Evolutionary conservation across 2,329 filamentous ascomycete species (phyloP).

Genomic region (Coniella lustricola): DNA sequence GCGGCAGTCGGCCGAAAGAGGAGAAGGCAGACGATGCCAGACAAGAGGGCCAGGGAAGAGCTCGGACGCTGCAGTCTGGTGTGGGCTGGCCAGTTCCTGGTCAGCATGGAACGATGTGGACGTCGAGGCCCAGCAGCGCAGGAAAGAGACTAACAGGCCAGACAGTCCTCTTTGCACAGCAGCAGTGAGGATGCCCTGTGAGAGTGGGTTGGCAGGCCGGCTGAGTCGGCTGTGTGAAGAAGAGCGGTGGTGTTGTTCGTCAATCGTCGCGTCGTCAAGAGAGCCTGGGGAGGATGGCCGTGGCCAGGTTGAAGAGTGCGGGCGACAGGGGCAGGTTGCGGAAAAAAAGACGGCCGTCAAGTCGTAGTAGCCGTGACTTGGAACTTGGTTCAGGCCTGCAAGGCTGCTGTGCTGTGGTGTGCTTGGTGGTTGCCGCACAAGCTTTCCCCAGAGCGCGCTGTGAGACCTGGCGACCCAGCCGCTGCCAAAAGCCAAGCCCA

Average conservation of each 20-base stretch:
- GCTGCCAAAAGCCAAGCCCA: not conserved
- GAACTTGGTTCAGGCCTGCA: no score
- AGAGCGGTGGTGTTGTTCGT: no score
- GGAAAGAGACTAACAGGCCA: not conserved
- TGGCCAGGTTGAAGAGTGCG: not conserved
- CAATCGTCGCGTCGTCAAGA: not conserved
- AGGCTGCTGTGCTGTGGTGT: not conserved
- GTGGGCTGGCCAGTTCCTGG: not conserved
- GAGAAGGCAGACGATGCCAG: no score
- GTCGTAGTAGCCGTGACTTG: no score
- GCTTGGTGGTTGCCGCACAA: not conserved
- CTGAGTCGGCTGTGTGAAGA: no score
- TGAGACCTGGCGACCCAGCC: not conserved
- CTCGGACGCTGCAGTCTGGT: not conserved
- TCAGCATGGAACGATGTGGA: not conserved
- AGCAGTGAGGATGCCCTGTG: not conserved
- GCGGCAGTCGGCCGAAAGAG: no score
- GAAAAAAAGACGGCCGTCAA: no score
- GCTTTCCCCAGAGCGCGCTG: not conserved
- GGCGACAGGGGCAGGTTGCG: no score
- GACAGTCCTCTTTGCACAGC: constrained; percentile 1
- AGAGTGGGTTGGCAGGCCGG: not conserved
- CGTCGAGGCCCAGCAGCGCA: not conserved
- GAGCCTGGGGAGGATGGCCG: not conserved
- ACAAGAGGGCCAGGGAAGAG: no score